Conservation (phyloP, 352 stramenopile genomes). For the Salisapilia sapeloensis region DNA sequence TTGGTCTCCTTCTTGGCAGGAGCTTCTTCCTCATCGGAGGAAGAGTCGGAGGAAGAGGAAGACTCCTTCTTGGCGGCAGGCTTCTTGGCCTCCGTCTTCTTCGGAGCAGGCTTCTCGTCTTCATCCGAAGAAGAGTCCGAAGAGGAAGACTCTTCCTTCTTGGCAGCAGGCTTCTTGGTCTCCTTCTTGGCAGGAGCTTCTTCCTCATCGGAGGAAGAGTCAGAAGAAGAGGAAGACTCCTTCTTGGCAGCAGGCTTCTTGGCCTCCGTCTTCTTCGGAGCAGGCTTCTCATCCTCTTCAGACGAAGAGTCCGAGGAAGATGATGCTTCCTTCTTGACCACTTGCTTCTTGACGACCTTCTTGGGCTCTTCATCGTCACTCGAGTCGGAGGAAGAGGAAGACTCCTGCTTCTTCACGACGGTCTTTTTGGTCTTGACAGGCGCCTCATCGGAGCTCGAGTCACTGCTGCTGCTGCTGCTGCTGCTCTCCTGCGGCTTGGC, state of each 20-base stretch:
- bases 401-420: constrained; percentile 23
- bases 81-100: constrained; percentile 6
- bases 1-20: constrained; percentile 14
- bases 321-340: constrained; percentile 20
- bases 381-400: constrained; percentile 13
- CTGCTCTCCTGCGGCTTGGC: background rate
- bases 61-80: constrained; percentile 8
- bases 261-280: constrained; percentile 9
- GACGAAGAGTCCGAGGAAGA: constrained; percentile 17
- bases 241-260: constrained; percentile 25
- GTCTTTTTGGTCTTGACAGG: background rate
- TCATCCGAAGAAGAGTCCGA: constrained; percentile 25
- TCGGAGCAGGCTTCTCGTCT: constrained; percentile 18
- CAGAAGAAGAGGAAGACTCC: constrained; percentile 12
- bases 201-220: constrained; percentile 11
- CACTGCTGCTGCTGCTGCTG: background rate
- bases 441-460: background rate
- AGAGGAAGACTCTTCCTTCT: constrained; percentile 7
- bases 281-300: constrained; percentile 17
- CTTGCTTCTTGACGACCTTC: constrained; percentile 24
- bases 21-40: constrained; percentile 18
- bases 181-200: constrained; percentile 17
- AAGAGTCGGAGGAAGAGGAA: constrained; percentile 4
- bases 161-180: constrained; percentile 2
- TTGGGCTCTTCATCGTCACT: constrained; percentile 20